Evolutionary conservation across 768 basidiomycete genomes (phyloP).

Genomic region (Daedalea quercina): DNA sequence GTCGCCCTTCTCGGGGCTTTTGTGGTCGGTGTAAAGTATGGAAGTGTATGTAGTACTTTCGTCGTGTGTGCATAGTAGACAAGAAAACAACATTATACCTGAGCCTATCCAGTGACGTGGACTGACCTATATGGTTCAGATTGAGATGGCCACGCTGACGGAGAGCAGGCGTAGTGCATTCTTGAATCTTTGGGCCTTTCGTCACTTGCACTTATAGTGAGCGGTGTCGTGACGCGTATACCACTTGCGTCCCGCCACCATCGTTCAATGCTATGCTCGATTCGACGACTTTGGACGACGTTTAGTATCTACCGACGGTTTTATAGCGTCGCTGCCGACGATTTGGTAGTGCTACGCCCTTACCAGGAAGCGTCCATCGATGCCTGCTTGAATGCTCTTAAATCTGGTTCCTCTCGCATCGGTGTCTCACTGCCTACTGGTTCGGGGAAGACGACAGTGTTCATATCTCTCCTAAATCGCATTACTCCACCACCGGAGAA

Average conservation of each 20-base stretch:
- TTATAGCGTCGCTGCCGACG: not conserved
- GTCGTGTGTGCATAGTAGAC: slow-evolving; percentile 11
- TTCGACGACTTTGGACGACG: not conserved
- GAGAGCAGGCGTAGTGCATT: no score
- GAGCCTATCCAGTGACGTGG: no score
- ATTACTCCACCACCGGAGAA: slow-evolving; percentile 40
- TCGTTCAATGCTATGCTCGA: slow-evolving; percentile 12
- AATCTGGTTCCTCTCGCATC: slow-evolving; percentile 61
- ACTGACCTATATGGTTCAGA: no score
- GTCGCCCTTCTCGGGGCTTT: no score
- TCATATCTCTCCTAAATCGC: slow-evolving; percentile 72
- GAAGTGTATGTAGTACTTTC: no score
- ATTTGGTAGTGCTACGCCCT: slow-evolving; percentile 49
- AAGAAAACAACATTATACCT: slow-evolving; percentile 6
- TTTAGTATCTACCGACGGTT: not conserved
- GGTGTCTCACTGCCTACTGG: slow-evolving; percentile 85
- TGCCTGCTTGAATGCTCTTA: slow-evolving; percentile 68
- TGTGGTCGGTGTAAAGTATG: no score
- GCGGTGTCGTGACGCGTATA: no score
- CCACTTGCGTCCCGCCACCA: not conserved
- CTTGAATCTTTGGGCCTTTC: no score
- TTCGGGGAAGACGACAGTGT: slow-evolving; percentile 86
- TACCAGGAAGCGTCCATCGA: slow-evolving; percentile 82
- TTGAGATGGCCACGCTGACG: no score
- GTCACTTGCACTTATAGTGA: no score